Base-by-base conservation (phyloP, 176 grass and related monocot genomes). In the Oryza punctata region DNA sequence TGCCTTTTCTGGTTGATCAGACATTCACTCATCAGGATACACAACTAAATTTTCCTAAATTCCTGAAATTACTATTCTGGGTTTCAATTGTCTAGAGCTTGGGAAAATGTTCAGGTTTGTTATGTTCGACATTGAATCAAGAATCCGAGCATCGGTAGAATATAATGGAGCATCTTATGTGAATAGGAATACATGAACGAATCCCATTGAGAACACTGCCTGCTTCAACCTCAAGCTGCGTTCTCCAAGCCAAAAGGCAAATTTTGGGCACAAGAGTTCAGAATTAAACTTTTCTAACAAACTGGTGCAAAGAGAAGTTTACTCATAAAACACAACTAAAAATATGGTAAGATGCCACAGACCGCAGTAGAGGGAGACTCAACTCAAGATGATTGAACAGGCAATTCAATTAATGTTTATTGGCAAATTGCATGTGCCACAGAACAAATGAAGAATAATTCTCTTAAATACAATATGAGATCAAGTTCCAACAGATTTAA, bases 401-500 rank as follows among this genome's bases (percentile, higher is more conserved):
- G 64, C 19, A 72, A 78, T 57, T 76, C 64, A 71, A 75, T 69
- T 11, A 70, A 81, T 77, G 50, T 81, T 77, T 85, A 85, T 89
- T 89, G 80, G 67, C 66, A 81, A 23, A 52, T 59, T 85, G 78
- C 32, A 81, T 41, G 25, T 85, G 65, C 32, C 65, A 71, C 65
- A 77, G 33, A 59, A 81, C 18, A 70, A 77, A 78, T 70, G 63
- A 85, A 69, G 57, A 54, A 78, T 78, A 54, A 78, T 78, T 2
- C 12, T 30, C 65, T 43, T 64, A 80, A 60, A 76, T 89, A 81
- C 81, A 84, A 35, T 23, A 25, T 41, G 21, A 38, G n/a, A 73
- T 66, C 54, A 46, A 65, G 46, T 73, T 86, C 78, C 84, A 86
- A 82, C 80, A 27, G 68, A 86, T 82, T 38, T 65, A 79, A 83